Evolutionary conservation across 2,329 filamentous ascomycete genomes (phyloP).

Genomic region (Sclerotinia nivalis): DNA sequence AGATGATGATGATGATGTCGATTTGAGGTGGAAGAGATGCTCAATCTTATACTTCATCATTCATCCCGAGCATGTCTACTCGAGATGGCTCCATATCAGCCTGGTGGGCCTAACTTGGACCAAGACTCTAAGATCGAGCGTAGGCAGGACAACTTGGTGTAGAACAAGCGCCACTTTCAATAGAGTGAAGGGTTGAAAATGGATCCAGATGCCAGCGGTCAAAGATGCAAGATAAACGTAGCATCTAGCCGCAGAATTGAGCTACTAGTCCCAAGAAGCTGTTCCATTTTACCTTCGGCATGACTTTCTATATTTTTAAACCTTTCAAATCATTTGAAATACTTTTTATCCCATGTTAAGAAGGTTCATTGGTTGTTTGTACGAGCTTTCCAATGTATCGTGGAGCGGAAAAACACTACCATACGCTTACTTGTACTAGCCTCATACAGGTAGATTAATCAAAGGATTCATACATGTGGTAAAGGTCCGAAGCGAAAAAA

Average conservation of each 20-base stretch:
- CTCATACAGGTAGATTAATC: background rate
- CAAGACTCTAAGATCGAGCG: background rate
- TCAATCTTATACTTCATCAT: conserved; percentile 14
- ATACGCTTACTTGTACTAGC: background rate
- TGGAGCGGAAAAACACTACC: background rate
- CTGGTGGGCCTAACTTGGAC: background rate
- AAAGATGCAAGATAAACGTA: background rate
- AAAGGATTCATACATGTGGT: background rate
- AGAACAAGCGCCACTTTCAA: conserved; percentile 15
- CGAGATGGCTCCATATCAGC: background rate
- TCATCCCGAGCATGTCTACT: background rate
- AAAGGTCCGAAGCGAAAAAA: background rate
- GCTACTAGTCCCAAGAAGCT: background rate
- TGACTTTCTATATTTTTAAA: background rate
- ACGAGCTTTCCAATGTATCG: background rate
- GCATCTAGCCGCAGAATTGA: background rate
- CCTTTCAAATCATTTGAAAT: background rate
- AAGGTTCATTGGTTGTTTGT: background rate
- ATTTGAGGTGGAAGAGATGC: background rate
- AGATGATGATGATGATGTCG: background rate
- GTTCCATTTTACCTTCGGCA: background rate
- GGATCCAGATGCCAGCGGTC: background rate
- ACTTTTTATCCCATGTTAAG: background rate
- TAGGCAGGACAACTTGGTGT: background rate
- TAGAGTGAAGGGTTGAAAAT: background rate